Conservation (phyloP, 2,329 filamentous ascomycete species). For the Fusarium sp. region DNA sequence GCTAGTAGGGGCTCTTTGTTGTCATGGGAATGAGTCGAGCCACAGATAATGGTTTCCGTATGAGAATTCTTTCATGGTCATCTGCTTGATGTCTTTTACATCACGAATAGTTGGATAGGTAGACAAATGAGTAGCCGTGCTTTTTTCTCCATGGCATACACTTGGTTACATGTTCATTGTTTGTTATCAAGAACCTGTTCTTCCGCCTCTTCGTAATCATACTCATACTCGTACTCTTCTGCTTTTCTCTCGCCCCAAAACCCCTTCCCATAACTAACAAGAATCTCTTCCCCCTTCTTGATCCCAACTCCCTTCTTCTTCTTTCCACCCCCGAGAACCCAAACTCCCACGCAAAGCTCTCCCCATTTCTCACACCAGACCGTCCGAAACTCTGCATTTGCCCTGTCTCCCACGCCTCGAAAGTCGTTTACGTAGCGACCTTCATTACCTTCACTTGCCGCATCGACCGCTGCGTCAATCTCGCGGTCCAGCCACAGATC, state of each 20-base stretch:
- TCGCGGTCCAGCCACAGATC: slow-evolving; percentile 73
- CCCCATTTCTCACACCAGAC: slow-evolving; percentile 66
- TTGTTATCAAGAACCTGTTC: slow-evolving; percentile 1
- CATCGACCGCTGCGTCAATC: slow-evolving; percentile 70
- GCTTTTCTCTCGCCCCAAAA: slow-evolving; percentile 66
- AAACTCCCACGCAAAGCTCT: slow-evolving; percentile 69
- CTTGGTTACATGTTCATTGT: neutral
- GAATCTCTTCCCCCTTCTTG: slow-evolving; percentile 70
- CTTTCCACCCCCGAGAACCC: slow-evolving; percentile 57
- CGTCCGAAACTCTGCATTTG: slow-evolving; percentile 70
- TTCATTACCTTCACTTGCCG: slow-evolving; percentile 69
- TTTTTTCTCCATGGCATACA: neutral
- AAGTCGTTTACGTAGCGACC: slow-evolving; percentile 76
- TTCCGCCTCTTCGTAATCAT: slow-evolving; percentile 6
- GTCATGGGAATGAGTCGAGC: neutral
- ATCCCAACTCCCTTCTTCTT: slow-evolving; percentile 53
- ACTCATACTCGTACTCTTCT: slow-evolving; percentile 24
- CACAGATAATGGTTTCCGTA: too few relatives aligned
- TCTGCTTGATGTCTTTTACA: neutral
- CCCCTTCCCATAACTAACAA: slow-evolving; percentile 76
- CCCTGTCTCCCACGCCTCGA: slow-evolving; percentile 64
- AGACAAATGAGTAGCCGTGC: neutral
- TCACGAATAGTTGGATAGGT: neutral
- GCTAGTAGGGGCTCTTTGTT: neutral
- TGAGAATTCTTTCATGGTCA: neutral